Base-by-base conservation (phyloP, 1,284 basidiomycete genomes). In the Grifola frondosa region DNA sequence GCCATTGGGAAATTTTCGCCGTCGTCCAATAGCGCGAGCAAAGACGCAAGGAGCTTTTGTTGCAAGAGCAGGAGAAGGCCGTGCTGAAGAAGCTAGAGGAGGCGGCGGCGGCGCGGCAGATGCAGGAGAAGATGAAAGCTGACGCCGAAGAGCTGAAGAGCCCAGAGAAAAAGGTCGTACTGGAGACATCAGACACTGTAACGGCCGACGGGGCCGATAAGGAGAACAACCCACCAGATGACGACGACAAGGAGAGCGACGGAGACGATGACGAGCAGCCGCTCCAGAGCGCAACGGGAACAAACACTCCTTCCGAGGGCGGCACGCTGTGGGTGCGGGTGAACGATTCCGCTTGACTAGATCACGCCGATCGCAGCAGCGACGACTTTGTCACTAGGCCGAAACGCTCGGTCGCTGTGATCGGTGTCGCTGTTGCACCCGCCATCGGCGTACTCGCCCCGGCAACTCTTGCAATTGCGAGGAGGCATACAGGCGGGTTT, bases 1-100 rank as follows among this genome's bases (percentile, higher is more conserved):
- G 33, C 12, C 23, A 25, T 30, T 42, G 37, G 44, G 24, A 25
- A 41, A 4, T 42, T 48, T 37, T 48, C 15, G 34, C 37, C 20
- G 21, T 48, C 34, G 38, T 54, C 38, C 35, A 51, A 25, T 57
- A 82, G 76, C 74, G 78, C 56, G 81, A 82, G 63, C 81, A 78
- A 58, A 71, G 74, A 45, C 68, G 71, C 52, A 78, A 77, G 57
- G 78, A 78, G 37, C 70, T 66, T 24, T 43, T 68, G 16, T 60
- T 67, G 48, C 68, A 70, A 62, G 60, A 66, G 43, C 56, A 57
- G 48, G 68, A 74, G 60, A 68, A 73, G 48, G 56, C 59, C 9
- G 62, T 62, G 45, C 60, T 63, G 48, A 60, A 63, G 52, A 60
- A 61, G 46, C 60, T 61, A 29, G 57, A 61, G 23, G 60, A 58